Evolutionary conservation across 257 asterid species (phyloP).

Genomic region (Sherardia arvensis): DNA sequence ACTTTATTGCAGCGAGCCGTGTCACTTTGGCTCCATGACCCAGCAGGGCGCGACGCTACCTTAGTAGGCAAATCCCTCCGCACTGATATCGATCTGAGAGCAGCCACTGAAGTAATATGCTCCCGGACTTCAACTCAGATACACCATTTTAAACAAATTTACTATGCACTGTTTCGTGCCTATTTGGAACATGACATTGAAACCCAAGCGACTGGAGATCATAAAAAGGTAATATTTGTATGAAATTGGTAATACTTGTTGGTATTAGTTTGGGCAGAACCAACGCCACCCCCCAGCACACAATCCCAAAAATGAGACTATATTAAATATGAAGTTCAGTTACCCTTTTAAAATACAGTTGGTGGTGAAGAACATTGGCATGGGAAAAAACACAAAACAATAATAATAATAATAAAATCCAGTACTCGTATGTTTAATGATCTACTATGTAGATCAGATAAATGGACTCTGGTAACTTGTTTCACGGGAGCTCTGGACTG

Average conservation of each 20-base stretch:
- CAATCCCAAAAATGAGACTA: too few species aligned
- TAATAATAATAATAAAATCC: too few species aligned
- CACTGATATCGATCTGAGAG: conserved; percentile 41
- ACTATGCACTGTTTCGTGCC: conserved; percentile 40
- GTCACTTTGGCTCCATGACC: conserved; percentile 84
- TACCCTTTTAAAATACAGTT: too few species aligned
- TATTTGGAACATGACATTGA: conserved; percentile 78
- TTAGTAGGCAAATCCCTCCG: conserved; percentile 47
- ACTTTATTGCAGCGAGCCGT: conserved; percentile 75
- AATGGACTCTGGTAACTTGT: not conserved
- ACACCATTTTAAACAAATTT: conserved; percentile 68
- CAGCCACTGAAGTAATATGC: conserved; percentile 87
- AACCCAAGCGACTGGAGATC: conserved; percentile 57
- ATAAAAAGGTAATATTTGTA: conserved; percentile 44
- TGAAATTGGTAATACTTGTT: not conserved
- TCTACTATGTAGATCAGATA: not conserved
- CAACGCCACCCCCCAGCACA: too few species aligned
- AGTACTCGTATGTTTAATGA: too few species aligned
- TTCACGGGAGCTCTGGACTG: not conserved
- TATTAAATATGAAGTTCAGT: too few species aligned
- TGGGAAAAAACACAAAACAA: too few species aligned
- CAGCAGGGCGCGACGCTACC: conserved; percentile 72
- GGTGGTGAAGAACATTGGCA: too few species aligned
- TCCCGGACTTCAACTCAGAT: conserved; percentile 82
- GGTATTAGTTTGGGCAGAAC: not conserved